Conservation (phyloP, 164 flowering plant genomes). For the Vitis labrusca region DNA sequence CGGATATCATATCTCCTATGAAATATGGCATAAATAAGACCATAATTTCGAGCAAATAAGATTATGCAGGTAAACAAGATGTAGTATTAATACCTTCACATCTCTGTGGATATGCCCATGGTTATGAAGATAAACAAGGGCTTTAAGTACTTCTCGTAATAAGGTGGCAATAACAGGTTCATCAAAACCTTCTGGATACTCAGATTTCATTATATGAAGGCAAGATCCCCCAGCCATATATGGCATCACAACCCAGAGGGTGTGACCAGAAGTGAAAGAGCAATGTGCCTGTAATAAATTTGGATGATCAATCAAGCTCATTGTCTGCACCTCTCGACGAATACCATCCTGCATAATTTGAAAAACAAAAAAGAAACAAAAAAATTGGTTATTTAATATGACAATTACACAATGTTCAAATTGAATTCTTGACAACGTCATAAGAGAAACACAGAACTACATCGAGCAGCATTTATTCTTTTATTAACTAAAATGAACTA, state of each 20-base stretch:
- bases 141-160: slow-evolving; percentile 76
- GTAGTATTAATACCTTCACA: slow-evolving; percentile 65
- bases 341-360: slow-evolving; percentile 58
- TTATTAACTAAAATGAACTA: too few species aligned
- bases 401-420: too few species aligned
- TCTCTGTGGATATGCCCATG: slow-evolving; percentile 98
- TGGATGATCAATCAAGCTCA: slow-evolving; percentile 81
- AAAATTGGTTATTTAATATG: too few species aligned
- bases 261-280: slow-evolving; percentile 57
- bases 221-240: slow-evolving; percentile 98
- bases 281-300: slow-evolving; percentile 77
- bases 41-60: too few species aligned
- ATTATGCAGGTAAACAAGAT: neutral
- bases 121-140: slow-evolving; percentile 88
- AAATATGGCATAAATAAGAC: too few species aligned
- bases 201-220: slow-evolving; percentile 85
- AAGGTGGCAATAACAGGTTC: slow-evolving; percentile 86
- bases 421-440: too few species aligned
- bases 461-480: too few species aligned
- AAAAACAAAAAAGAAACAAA: too few species aligned
- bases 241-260: slow-evolving; percentile 84
- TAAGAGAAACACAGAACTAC: too few species aligned
- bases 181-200: slow-evolving; percentile 88
- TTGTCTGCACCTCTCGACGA: slow-evolving; percentile 82
- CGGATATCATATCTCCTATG: too few species aligned